Evolutionary conservation across 148 eudicot genomes (phyloP).

Genomic region (Vaccinium darrowii): DNA sequence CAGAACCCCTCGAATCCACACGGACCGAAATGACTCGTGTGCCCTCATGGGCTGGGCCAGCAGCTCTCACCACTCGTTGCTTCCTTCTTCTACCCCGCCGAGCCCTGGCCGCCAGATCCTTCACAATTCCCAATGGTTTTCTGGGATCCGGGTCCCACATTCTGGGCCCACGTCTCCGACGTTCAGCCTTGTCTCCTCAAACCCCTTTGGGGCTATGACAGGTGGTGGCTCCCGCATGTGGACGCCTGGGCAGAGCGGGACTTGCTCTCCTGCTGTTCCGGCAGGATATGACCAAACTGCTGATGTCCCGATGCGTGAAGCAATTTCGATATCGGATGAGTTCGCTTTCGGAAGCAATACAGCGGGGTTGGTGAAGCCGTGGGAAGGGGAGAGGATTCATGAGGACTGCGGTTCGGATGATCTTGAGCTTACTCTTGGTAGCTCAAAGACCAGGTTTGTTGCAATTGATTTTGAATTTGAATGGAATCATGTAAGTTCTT

Average conservation of each 20-base stretch:
- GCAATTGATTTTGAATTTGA: background rate
- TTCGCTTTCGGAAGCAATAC: constrained; percentile 62
- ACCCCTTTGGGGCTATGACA: constrained; percentile 44
- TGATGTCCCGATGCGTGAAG: constrained; percentile 35
- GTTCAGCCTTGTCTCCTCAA: constrained; percentile 59
- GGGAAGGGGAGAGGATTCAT: constrained; percentile 86
- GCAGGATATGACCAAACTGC: constrained; percentile 48
- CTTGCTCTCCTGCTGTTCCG: constrained; percentile 70
- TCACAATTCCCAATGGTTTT: constrained; percentile 45
- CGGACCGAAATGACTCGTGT: constrained; percentile 27
- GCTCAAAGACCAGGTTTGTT: constrained; percentile 56
- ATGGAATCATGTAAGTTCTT: background rate
- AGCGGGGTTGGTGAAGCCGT: constrained; percentile 56
- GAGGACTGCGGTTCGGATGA: constrained; percentile 62
- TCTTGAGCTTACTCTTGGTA: constrained; percentile 80
- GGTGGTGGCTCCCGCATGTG: constrained; percentile 50
- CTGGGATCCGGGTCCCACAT: constrained; percentile 41
- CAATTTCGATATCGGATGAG: constrained; percentile 39
- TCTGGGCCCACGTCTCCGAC: constrained; percentile 59
- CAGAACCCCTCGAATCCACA: constrained; percentile 40
- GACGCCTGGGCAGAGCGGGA: constrained; percentile 80
- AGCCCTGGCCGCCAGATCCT: constrained; percentile 48
- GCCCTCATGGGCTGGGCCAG: constrained; percentile 34
- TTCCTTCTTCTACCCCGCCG: constrained; percentile 61
- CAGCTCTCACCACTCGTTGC: constrained; percentile 23